A percentile compares a stretch with the other conserved stretches of the same genome.
phyloP scores from a whole-genome alignment of 2,329 filamentous ascomycete species.

The Tolypocladium tropicale region DNA sequence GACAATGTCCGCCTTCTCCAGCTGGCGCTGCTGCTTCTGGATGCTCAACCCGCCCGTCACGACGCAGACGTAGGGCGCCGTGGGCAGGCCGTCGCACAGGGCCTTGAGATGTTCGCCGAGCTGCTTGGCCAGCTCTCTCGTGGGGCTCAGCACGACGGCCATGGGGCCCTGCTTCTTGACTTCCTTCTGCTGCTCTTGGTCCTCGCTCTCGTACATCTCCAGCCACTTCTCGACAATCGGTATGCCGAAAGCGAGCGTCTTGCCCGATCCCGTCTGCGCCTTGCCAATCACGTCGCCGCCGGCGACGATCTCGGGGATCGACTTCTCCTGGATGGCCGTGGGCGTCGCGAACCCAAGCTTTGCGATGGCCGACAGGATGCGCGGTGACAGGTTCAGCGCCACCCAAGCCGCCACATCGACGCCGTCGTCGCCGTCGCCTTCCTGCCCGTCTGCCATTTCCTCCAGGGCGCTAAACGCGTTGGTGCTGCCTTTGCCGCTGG shows the following conservation, averaged over 20 bases:
- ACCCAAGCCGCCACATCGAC: conserved; percentile 71
- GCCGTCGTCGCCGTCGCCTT: conserved; percentile 45
- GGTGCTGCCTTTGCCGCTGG: conserved; percentile 21
- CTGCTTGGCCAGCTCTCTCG: conserved; percentile 88
- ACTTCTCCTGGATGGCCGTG: conserved; percentile 67
- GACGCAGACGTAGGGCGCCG: conserved; percentile 66
- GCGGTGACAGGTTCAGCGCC: conserved; percentile 59
- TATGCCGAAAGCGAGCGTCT: conserved; percentile 90
- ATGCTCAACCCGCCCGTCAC: conserved; percentile 87
- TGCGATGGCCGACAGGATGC: conserved; percentile 62
- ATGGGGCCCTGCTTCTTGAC: conserved; percentile 40
- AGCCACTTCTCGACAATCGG: conserved; percentile 84
- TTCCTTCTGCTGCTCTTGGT: conserved; percentile 18
- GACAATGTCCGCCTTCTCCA: conserved; percentile 82
- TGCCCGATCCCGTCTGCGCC: conserved; percentile 90
- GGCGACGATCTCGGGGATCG: conserved; percentile 72
- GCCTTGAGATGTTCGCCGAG: conserved; percentile 72
- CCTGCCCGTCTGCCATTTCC: conserved; percentile 39
- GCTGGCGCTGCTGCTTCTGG: conserved; percentile 84
- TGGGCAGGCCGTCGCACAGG: conserved; percentile 53
- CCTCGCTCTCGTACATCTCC: conserved; percentile 28
- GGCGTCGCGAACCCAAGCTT: conserved; percentile 72
- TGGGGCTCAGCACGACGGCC: conserved; percentile 80
- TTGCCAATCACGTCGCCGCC: conserved; percentile 93
- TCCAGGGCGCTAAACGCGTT: conserved; percentile 45